Base-by-base conservation (phyloP, 1,284 basidiomycete genomes). In the Grifola frondosa region DNA sequence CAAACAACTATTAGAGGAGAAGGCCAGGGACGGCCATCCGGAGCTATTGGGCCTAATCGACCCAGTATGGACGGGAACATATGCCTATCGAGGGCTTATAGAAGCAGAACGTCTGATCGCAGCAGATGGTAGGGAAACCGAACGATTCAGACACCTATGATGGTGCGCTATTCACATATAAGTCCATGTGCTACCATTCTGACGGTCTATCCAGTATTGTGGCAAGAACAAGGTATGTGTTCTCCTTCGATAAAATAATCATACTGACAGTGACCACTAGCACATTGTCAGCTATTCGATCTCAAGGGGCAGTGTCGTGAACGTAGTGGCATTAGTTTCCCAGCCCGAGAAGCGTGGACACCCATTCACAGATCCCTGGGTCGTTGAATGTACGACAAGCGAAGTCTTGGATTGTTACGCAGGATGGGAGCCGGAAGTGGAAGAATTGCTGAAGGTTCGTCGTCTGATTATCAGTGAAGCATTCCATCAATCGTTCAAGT, bases 261-360 rank as follows among this genome's bases (percentile, higher is more conserved):
- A 17, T 17, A n/a, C 5, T 19, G 9, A 16, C 13, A 30, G 9
- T 30, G 15, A 19, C n/a, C n/a, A 32, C 16, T 37, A 67, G 65
- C 63, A 65, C 37, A 45, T 67, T 23, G 62, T 66, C 12, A 59
- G 59, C 49, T 65, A 63, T 48, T 54, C 58, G 3, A 63, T 68
- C 12, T 61, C 64, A 1, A 52, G 48, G 26, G 60, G 60, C 0
- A 61, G 52, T 8, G 49, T 63, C 4, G 57, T 63, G 25, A 68
- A 67, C 37, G 54, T 66, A 15, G 63, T 63, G 22, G 60, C 58
- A 2, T 45, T 66, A 23, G 44, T 53, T 5, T 59, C 55, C 13
- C 33, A 57, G 10, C 60, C 54, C 4, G 46, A 53, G 21, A 43
- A 50, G 6, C 59, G 63, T 32, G 63, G 59, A 4, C 53, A 57